These are phyloP conservation scores for Leccinum boreale DNA, from an alignment of 768 basidiomycete species.

Conservation along the genomic window DNA sequence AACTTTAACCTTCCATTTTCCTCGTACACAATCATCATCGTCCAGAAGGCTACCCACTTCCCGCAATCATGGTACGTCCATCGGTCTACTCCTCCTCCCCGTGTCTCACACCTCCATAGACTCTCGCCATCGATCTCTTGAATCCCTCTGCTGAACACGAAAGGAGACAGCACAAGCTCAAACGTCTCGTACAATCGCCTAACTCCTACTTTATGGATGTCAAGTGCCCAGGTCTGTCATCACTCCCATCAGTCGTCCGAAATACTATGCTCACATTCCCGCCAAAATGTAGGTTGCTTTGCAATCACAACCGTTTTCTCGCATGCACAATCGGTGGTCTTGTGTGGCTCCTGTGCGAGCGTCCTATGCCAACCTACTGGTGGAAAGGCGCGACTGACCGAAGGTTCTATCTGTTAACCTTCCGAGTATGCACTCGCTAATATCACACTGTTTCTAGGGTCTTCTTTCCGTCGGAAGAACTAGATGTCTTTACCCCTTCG, in stretches of 20 bases:
- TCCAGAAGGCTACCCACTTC: constrained; percentile 7
- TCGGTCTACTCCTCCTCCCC: background rate
- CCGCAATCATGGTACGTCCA: constrained; percentile 20
- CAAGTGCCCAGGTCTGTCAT: constrained; percentile 88
- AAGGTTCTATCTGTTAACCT: constrained; percentile 60
- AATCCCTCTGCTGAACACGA: constrained; percentile 89
- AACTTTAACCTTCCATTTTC: constrained; percentile 25
- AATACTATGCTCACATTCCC: background rate
- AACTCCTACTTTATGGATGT: constrained; percentile 99
- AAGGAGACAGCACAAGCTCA: constrained; percentile 94
- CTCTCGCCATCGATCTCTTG: constrained; percentile 97
- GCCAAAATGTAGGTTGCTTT: constrained; percentile 72
- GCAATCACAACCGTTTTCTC: constrained; percentile 98
- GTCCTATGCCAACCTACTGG: constrained; percentile 98
- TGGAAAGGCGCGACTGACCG: constrained; percentile 96
- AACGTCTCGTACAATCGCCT: constrained; percentile 97
- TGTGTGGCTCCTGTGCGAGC: constrained; percentile 89
- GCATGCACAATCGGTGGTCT: constrained; percentile 96
- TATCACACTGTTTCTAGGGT: constrained; percentile 52
- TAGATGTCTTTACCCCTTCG: constrained; percentile 31
- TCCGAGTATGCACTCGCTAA: constrained; percentile 4
- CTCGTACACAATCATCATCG: constrained; percentile 23
- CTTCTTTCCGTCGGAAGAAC: constrained; percentile 97
- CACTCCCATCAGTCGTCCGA: background rate
- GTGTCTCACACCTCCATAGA: constrained; percentile 43